These are phyloP conservation scores for Salix koriyanagi DNA, from an alignment of 345 rosid genomes.

Conservation along the genomic window DNA sequence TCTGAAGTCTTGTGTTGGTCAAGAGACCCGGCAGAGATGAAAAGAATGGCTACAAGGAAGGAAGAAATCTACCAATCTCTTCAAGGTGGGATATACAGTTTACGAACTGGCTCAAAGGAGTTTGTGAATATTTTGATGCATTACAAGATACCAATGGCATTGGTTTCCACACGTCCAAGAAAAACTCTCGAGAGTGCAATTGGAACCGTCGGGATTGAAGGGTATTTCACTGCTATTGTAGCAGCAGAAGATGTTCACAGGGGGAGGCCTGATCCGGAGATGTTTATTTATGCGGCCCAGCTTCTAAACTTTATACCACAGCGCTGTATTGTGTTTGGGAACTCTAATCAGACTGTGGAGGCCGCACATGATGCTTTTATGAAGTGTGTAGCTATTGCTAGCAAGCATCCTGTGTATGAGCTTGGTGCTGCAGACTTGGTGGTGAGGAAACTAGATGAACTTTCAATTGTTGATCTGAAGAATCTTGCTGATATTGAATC, in stretches of 20 bases:
- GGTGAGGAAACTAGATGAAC: slow-evolving; percentile 72
- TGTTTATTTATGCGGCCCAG: slow-evolving; percentile 82
- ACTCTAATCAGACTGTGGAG: slow-evolving; percentile 84
- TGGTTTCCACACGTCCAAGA: slow-evolving; percentile 81
- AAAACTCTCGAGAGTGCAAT: slow-evolving; percentile 71
- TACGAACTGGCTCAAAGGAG: slow-evolving; percentile 75
- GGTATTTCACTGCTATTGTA: slow-evolving; percentile 64
- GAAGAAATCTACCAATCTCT: slow-evolving; percentile 76
- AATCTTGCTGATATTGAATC: slow-evolving; percentile 77
- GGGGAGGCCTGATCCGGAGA: slow-evolving; percentile 96
- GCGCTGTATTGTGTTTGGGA: slow-evolving; percentile 94
- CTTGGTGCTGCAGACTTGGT: slow-evolving; percentile 93
- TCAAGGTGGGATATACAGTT: slow-evolving; percentile 74
- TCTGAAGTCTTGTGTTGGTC: slow-evolving; percentile 98
- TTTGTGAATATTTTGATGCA: slow-evolving; percentile 78
- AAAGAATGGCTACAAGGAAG: slow-evolving; percentile 73
- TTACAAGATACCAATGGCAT: slow-evolving; percentile 91
- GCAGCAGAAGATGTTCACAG: slow-evolving; percentile 87
- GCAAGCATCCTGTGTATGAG: slow-evolving; percentile 86
- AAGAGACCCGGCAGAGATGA: slow-evolving; percentile 63
- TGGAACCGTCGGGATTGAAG: slow-evolving; percentile 55
- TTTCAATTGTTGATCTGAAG: slow-evolving; percentile 86
- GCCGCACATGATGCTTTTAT: slow-evolving; percentile 90
- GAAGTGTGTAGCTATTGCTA: slow-evolving; percentile 97
- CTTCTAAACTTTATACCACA: slow-evolving; percentile 82